Evolutionary conservation across 78 protist genomes (phyloP).

Genomic region (Dictyostelium firmibasis): DNA sequence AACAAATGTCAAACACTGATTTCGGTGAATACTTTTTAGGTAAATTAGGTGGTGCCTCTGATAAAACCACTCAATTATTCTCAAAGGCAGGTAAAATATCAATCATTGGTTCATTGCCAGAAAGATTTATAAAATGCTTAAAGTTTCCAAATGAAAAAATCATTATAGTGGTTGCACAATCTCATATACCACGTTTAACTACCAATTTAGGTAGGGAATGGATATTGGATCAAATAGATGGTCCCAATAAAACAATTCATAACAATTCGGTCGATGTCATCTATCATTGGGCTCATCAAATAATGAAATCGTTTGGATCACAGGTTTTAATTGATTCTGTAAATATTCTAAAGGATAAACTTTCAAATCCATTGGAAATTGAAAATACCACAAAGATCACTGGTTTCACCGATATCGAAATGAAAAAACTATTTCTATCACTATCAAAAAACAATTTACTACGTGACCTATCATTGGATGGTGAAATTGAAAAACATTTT

Average conservation of each 20-base stretch:
- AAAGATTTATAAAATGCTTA: slow-evolving; percentile 15
- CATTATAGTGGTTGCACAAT: background rate
- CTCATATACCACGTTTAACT: slow-evolving; percentile 34
- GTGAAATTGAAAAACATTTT: background rate
- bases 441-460: slow-evolving; percentile 1
- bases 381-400: background rate
- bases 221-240: background rate
- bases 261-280: background rate
- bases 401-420: background rate
- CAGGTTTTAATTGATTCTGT: background rate
- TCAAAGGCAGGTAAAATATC: slow-evolving; percentile 28
- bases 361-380: background rate
- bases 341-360: background rate
- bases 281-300: slow-evolving; percentile 27
- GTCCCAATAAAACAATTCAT: background rate
- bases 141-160: slow-evolving; percentile 2
- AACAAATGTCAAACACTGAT: slow-evolving; percentile 47
- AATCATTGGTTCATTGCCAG: slow-evolving; percentile 47
- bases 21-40: slow-evolving; percentile 74
- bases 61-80: slow-evolving; percentile 43
- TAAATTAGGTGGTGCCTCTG: slow-evolving; percentile 76
- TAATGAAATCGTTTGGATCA: slow-evolving; percentile 58
- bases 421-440: background rate
- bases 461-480: slow-evolving; percentile 6
- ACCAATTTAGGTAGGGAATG: background rate